A percentile compares a stretch with the other conserved stretches of the same genome.
Evolutionary conservation across 2,329 filamentous ascomycete genomes (phyloP).

Genomic region (Epichloe sibirici): DNA sequence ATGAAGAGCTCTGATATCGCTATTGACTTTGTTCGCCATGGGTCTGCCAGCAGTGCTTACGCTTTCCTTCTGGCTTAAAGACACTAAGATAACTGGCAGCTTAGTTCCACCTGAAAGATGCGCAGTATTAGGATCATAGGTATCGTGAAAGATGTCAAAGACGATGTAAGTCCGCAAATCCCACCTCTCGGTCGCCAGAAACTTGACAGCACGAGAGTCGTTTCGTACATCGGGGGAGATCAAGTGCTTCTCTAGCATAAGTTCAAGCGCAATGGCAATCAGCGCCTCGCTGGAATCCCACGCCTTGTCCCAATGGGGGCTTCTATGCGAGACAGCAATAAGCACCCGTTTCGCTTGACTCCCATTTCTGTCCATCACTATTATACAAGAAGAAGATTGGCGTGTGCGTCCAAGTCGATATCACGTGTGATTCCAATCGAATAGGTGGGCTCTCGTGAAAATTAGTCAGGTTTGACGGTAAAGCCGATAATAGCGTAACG

Average conservation of each 20-base stretch:
- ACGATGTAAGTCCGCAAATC: constrained; percentile 7
- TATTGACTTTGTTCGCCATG: constrained; percentile 5
- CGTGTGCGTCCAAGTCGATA: too few relatives aligned
- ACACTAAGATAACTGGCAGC: constrained; percentile 6
- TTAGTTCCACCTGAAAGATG: constrained; percentile 5
- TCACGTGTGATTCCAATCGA: too few relatives aligned
- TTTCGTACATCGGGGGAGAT: not conserved
- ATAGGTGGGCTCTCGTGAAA: too few relatives aligned
- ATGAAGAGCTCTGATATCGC: constrained; percentile 4
- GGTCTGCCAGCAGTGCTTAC: constrained; percentile 1
- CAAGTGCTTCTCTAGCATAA: not conserved
- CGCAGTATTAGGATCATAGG: constrained; percentile 8
- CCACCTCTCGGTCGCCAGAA: constrained; percentile 8
- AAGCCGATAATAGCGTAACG: too few relatives aligned
- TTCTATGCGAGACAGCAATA: too few relatives aligned
- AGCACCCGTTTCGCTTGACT: too few relatives aligned
- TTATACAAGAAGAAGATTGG: too few relatives aligned
- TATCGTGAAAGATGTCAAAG: constrained; percentile 9
- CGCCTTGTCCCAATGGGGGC: too few relatives aligned
- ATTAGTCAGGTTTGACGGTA: too few relatives aligned
- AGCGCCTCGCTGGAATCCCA: not conserved
- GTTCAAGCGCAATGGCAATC: not conserved
- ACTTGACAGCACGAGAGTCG: not conserved
- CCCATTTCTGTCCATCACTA: too few relatives aligned
- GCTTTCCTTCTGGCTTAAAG: constrained; percentile 3